These are phyloP conservation scores for Carex parvula DNA, from an alignment of 176 grass and related monocot genomes.

Conservation along the genomic window DNA sequence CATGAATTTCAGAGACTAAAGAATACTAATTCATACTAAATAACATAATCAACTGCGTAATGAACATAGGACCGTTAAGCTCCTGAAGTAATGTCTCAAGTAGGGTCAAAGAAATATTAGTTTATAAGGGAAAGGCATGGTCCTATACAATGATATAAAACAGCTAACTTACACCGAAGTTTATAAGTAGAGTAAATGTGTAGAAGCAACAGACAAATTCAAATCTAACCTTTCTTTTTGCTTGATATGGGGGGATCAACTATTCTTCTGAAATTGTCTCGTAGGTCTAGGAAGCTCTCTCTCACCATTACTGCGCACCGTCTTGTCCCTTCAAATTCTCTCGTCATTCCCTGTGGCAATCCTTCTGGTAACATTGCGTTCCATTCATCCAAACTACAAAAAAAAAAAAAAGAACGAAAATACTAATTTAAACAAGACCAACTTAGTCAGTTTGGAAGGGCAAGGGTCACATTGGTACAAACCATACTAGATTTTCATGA, in stretches of 20 bases:
- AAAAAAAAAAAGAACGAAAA: background rate
- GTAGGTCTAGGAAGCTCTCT: constrained; percentile 75
- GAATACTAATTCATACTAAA: background rate
- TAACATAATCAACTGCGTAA: background rate
- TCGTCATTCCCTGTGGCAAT: constrained; percentile 74
- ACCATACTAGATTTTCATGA: background rate
- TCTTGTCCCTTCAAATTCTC: constrained; percentile 90
- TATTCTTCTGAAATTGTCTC: constrained; percentile 88
- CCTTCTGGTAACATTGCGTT: constrained; percentile 80
- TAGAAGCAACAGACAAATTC: background rate
- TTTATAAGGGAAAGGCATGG: background rate
- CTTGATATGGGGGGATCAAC: constrained; percentile 59
- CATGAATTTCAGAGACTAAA: background rate
- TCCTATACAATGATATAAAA: background rate
- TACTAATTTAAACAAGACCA: background rate
- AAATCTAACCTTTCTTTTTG: constrained; percentile 56
- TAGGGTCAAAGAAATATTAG: background rate
- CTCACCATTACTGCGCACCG: constrained; percentile 95
- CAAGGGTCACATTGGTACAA: background rate
- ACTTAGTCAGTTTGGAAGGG: background rate
- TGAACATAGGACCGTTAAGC: background rate
- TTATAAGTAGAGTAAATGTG: background rate
- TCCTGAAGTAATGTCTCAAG: background rate
- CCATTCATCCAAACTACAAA: constrained; percentile 91
- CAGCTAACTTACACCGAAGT: background rate